A percentile compares a stretch with the other conserved stretches of the same genome.
These are phyloP conservation scores for Trichopus zeylanicus DNA, from an alignment of 116 monocot genomes.

Conservation along the genomic window DNA sequence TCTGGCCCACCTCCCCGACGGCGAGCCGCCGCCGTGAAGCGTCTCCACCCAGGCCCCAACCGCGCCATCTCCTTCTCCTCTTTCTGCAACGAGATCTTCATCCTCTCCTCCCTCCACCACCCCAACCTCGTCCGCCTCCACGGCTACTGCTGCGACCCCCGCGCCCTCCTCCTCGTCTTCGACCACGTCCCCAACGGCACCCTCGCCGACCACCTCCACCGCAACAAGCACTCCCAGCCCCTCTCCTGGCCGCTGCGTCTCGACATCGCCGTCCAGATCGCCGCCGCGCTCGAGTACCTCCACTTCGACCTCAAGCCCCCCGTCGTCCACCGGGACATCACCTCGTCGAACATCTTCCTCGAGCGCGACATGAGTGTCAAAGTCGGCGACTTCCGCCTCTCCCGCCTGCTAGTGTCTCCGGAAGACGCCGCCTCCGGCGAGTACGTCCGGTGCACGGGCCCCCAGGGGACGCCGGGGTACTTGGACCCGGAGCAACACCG, in stretches of 20 bases:
- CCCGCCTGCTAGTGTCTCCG: slow-evolving; percentile 31
- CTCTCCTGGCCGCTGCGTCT: slow-evolving; percentile 45
- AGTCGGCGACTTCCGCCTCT: slow-evolving; percentile 75
- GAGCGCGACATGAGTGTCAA: slow-evolving; percentile 70
- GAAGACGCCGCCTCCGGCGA: slow-evolving; percentile 8
- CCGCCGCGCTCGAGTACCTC: slow-evolving; percentile 68
- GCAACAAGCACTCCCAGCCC: not conserved
- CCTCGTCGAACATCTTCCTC: slow-evolving; percentile 72
- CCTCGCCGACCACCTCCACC: slow-evolving; percentile 74
- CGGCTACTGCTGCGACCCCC: slow-evolving; percentile 75
- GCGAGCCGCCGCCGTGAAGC: slow-evolving; percentile 54
- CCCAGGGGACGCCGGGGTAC: slow-evolving; percentile 92
- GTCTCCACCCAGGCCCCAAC: slow-evolving; percentile 43
- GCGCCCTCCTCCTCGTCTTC: slow-evolving; percentile 66
- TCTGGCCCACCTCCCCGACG: slow-evolving; percentile 48
- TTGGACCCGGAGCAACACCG: slow-evolving; percentile 81
- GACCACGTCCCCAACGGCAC: slow-evolving; percentile 89
- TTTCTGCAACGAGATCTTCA: slow-evolving; percentile 81
- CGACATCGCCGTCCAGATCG: slow-evolving; percentile 56
- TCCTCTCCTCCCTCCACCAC: slow-evolving; percentile 67
- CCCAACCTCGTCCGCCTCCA: slow-evolving; percentile 78
- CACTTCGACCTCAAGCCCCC: slow-evolving; percentile 68
- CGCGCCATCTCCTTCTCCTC: slow-evolving; percentile 16
- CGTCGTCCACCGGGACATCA: slow-evolving; percentile 84
- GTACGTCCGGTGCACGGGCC: slow-evolving; percentile 70